Evolutionary conservation across 228 moss, liverwort and hornwort genomes (phyloP), one percentile per base, ranked within the genome.

Genomic region (Sphagnum magellanicum): DNA sequence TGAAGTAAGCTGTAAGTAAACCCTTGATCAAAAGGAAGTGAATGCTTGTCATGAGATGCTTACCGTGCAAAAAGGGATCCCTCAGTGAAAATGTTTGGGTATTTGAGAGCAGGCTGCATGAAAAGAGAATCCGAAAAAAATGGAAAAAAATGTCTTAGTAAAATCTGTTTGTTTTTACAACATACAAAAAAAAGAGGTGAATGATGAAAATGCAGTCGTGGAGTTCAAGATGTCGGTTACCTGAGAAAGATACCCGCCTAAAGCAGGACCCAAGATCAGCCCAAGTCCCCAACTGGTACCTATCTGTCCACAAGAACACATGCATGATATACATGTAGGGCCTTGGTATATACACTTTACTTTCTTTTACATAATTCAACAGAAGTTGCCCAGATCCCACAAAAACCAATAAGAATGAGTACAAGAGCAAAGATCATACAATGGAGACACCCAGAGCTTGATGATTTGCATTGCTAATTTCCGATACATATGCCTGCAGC

Each of bases 281-380:
- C 88, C 88, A 52, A 88, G 66, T 6, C 82, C 88, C 88, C 88
- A 88, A 52, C 75, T 63, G 51, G 78, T 80, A 70, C 78, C 80
- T 61, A 80, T 80, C 88, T 85, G 48, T 5, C 4, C 32, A 57
- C 52, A 17, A 47, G 32, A 64, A 64, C 64, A 13, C 61, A 32
- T 32, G 32, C 32, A 32, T 32, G 32, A 32, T 32, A 32, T 32
- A 32, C 32, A 32, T 3, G 32, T 32, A 32, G 32, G 32, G 32
- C 32, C 32, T 32, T 32, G 2, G 32, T 32, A 32, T 32, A 32
- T 32, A 32, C 32, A 32, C 32, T 32, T 32, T 32, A 32, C 32
- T 32, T 32, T 32, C 32, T 32, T 3, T 32, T 32, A 32, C 32
- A 32, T 2, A 32, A 32, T 32, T 32, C 32, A 32, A 32, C 32